Evolutionary conservation across 805 yeast genomes (phyloP), one percentile per base, ranked within the genome.

Genomic region (Metschnikowia chrysomelidarum): DNA sequence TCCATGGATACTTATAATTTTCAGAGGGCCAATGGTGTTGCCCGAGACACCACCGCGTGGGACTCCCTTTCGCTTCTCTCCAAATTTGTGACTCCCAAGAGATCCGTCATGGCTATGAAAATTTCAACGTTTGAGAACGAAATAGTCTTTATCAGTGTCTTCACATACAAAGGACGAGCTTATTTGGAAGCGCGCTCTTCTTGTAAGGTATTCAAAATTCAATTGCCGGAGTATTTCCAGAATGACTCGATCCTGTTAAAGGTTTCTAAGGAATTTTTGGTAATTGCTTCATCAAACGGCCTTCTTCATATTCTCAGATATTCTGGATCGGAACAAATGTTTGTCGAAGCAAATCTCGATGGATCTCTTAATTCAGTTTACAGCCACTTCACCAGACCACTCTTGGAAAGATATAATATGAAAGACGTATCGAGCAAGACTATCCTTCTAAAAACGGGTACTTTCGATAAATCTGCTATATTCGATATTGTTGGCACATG

Each of bases 401-500:
- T 43, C 7, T 18, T 35, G 5, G 33, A 27, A 7, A 32, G 36
- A 14, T 27, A 34, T n/a, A 29, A 21, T 10, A 30, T 42, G 19
- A 20, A 24, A 10, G 38, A 34, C n/a, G 11, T 27, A 25, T 12
- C 32, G 12, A 25, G 16, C 30, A 16, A 25, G 12, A 25, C 32
- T 2, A 19, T 62, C 5, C 22, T 60, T 6, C 41, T 66, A 19
- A 53, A 56, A 31, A 62, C 71, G 1, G 57, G 65, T 34, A 44
- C 51, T 12, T 41, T 37, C 7, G 69, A 66, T 32, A 59, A 56
- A 9, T 36, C 43, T 19, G 73, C 79, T 1, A 66, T 76, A 2
- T 69, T 68, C 45, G 81, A 75, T 46, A 28, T 76, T 2, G 62
- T 63, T 23, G 78, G 73, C 7, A 57, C 67, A 27, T 73, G 78